These are phyloP conservation scores for Gynostemma pentaphyllum DNA, from an alignment of 306 rosid genomes.

Conservation along the genomic window DNA sequence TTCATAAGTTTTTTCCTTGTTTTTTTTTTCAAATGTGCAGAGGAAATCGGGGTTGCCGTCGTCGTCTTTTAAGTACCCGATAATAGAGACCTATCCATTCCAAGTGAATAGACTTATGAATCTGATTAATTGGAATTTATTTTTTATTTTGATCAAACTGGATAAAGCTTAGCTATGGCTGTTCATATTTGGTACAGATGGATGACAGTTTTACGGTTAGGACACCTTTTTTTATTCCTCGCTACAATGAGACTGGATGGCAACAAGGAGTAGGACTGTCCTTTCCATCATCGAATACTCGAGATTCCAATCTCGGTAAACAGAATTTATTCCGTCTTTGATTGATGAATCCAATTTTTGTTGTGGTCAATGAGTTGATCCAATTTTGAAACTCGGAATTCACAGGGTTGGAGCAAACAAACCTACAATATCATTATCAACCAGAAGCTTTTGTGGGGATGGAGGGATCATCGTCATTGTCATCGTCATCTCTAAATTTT, in stretches of 20 bases:
- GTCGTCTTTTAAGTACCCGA: too few species aligned
- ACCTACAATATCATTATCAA: constrained; percentile 33
- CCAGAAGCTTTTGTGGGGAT: constrained; percentile 42
- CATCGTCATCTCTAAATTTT: constrained; percentile 27
- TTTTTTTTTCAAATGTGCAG: too few species aligned
- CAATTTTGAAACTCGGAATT: constrained; percentile 23
- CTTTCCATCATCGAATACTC: constrained; percentile 29
- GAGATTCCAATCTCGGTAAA: constrained; percentile 28
- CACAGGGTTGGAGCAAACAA: constrained; percentile 25
- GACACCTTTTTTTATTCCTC: constrained; percentile 21
- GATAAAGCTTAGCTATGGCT: too few species aligned
- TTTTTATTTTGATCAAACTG: too few species aligned
- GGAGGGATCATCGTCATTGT: too few species aligned
- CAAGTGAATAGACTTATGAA: too few species aligned
- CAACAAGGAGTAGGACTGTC: constrained; percentile 15
- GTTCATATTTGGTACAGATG: too few species aligned
- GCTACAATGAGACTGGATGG: constrained; percentile 22
- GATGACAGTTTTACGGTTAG: constrained; percentile 22
- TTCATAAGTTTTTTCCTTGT: too few species aligned
- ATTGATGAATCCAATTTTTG: constrained; percentile 24
- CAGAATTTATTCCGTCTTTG: constrained; percentile 16
- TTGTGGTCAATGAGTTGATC: constrained; percentile 35
- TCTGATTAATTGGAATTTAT: too few species aligned
- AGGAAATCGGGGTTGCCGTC: too few species aligned
- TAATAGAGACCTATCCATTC: too few species aligned